Base-by-base conservation (phyloP, 345 rosid genomes). In the Sisymbrium altissimum region DNA sequence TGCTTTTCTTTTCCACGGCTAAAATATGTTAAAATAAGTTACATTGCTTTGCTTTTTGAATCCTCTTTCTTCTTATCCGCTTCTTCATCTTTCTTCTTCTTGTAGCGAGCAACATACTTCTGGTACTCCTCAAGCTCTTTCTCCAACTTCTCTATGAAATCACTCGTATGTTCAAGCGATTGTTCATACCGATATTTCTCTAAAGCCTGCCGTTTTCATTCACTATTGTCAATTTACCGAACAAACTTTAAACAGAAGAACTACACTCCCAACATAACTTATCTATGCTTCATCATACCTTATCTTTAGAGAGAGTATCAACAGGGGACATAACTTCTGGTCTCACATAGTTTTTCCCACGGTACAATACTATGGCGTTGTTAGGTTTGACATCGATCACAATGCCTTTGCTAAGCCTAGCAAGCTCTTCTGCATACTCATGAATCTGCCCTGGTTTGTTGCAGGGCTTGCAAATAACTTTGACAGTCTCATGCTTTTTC, bases 401-500 rank as follows among this genome's bases (percentile, higher is more conserved):
- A 19, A 91, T 88, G 72, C 97, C 97, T 78, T 85, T 89, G 78
- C 96, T 91, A 45, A 93, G 78, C 61, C 89, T 83, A 45, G 92
- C 79, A 75, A 93, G 93, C 77, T 89, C 97, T 64, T 85, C 84
- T 25, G 97, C 97, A 82, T 86, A 91, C 76, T 86, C 92, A 66
- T 86, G 86, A 79, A 93, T 74, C 79, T 93, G 87, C 44, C 97
- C 94, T 0, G 89, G 92, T 71, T 68, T 83, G 84, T 77, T 83
- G 83, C 97, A 93, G 49, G 98, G 96, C 77, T 79, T 90, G 90
- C 97, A 91, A 54, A 78, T 79, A 83, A 93, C 88, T 84, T 89
- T 93, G 64, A 90, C 94, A 9, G 98, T 91, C 83, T 93, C 98
- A 74, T 91, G 97, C 66, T 84, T 93, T 81, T 93, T 93, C 98